Conservation (phyloP, 1,284 basidiomycete genomes). For the Austroboletus niveus region DNA sequence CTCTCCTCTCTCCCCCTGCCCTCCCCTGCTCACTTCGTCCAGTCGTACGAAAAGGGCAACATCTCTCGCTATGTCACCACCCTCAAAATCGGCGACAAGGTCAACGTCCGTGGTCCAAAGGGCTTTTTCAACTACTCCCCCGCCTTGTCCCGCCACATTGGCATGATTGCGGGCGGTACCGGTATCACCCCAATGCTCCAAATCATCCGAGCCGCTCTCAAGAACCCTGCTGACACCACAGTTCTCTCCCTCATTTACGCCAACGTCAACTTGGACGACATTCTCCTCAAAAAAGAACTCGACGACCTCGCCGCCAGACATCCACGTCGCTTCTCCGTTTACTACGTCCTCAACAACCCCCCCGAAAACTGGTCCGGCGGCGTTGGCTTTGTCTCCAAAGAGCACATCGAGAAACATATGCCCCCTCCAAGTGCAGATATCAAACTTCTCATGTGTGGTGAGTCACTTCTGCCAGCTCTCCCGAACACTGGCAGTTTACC, state of each 20-base stretch:
- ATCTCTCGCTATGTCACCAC: slow-evolving; percentile 84
- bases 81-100: slow-evolving; percentile 81
- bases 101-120: slow-evolving; percentile 94
- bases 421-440: slow-evolving; percentile 62
- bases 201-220: slow-evolving; percentile 87
- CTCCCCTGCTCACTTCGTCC: neutral
- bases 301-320: slow-evolving; percentile 75
- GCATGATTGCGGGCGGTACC: slow-evolving; percentile 96
- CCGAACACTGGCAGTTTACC: neutral
- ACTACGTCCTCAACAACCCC: slow-evolving; percentile 93
- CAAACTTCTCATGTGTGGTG: slow-evolving; percentile 86
- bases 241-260: slow-evolving; percentile 89
- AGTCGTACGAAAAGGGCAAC: slow-evolving; percentile 97
- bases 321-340: slow-evolving; percentile 73
- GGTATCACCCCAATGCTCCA: slow-evolving; percentile 99
- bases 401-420: slow-evolving; percentile 83
- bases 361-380: slow-evolving; percentile 86
- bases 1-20: slow-evolving; percentile 9
- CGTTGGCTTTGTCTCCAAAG: slow-evolving; percentile 89
- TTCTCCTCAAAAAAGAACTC: slow-evolving; percentile 85
- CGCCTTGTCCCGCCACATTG: slow-evolving; percentile 71
- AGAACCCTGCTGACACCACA: slow-evolving; percentile 84
- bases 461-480: slow-evolving; percentile 21
- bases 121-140: slow-evolving; percentile 85
- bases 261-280: slow-evolving; percentile 88